phyloP scores from a whole-genome alignment of 345 rosid species.

The Rhodomyrtus tomentosa region DNA sequence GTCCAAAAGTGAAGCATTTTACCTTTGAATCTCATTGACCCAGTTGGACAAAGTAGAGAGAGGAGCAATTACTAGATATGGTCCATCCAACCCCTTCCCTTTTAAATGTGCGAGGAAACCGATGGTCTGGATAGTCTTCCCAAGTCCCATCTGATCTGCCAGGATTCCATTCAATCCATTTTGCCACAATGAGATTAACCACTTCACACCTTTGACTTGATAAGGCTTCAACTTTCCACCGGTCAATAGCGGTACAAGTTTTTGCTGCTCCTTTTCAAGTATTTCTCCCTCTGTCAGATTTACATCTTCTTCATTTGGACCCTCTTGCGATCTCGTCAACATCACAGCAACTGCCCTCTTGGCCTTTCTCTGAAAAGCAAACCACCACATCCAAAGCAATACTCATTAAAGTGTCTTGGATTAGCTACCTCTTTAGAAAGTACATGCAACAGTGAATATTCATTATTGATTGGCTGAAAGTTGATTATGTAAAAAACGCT shows the following conservation, averaged over 20 bases:
- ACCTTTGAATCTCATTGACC: conserved; percentile 83
- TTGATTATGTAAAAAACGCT: neutral
- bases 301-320: conserved; percentile 20
- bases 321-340: conserved; percentile 71
- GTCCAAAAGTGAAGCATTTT: neutral
- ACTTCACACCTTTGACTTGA: conserved; percentile 94
- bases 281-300: conserved; percentile 68
- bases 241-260: conserved; percentile 74
- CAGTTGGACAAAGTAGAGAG: conserved; percentile 94
- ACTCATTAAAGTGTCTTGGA: neutral
- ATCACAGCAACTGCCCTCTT: conserved; percentile 90
- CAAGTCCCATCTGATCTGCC: conserved; percentile 99
- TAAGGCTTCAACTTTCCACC: conserved; percentile 86
- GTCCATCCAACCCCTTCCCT: conserved; percentile 82
- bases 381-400: neutral
- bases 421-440: neutral
- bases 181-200: conserved; percentile 93
- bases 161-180: conserved; percentile 96
- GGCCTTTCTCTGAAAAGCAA: conserved; percentile 47
- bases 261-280: conserved; percentile 64
- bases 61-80: conserved; percentile 91
- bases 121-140: conserved; percentile 95
- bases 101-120: conserved; percentile 84
- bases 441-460: neutral
- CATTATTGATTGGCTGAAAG: neutral